phyloP scores from a whole-genome alignment of 306 rosid species.

The Castanea mollissima region DNA sequence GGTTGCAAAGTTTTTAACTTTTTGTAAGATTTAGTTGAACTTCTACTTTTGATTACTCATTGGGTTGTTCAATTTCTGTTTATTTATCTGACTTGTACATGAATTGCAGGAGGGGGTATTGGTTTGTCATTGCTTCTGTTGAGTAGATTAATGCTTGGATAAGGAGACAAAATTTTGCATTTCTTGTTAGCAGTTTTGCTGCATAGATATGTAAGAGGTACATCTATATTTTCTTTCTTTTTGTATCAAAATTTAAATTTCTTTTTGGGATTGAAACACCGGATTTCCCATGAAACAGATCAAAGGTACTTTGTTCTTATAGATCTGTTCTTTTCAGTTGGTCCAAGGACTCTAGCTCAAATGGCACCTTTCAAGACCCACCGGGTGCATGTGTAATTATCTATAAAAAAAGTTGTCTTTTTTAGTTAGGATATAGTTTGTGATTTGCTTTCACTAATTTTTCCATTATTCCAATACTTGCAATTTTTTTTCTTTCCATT shows the following conservation, averaged over 20 bases:
- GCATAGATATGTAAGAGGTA: slow-evolving; percentile 13
- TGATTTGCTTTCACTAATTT: neutral
- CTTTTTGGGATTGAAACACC: neutral
- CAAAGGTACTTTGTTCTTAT: neutral
- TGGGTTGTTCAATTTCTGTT: neutral
- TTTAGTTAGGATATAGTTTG: neutral
- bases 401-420: neutral
- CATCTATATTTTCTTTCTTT: slow-evolving; percentile 1
- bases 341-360: too few relatives aligned
- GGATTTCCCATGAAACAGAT: neutral
- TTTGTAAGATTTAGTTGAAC: slow-evolving; percentile 2
- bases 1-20: neutral
- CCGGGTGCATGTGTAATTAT: too few relatives aligned
- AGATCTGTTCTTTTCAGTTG: neutral
- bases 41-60: neutral
- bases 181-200: slow-evolving; percentile 5
- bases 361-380: too few relatives aligned
- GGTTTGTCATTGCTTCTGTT: neutral
- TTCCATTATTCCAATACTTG: neutral
- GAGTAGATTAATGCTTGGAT: slow-evolving; percentile 3
- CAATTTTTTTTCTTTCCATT: neutral
- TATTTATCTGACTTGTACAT: neutral
- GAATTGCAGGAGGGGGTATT: neutral
- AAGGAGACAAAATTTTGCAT: neutral
- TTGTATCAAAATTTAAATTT: neutral